Conservation (phyloP, 306 rosid species). For the Purshia tridentata region DNA sequence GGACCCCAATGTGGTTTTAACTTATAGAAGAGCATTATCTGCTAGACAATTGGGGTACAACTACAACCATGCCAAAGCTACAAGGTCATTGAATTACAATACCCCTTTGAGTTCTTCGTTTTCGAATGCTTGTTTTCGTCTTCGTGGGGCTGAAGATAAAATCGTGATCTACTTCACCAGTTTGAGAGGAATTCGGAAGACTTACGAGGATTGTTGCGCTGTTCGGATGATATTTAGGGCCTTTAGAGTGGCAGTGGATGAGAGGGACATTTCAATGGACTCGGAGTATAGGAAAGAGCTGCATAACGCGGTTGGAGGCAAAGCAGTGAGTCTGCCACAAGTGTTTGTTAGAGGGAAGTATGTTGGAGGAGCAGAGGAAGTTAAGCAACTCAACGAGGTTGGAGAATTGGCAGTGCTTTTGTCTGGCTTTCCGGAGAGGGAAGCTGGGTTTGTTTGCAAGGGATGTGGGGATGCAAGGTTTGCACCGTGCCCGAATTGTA, state of each 20-base stretch:
- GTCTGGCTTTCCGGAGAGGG: conserved; percentile 49
- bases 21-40: conserved; percentile 70
- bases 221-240: conserved; percentile 61
- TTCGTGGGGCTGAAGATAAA: conserved; percentile 53
- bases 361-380: conserved; percentile 71
- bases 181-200: conserved; percentile 69
- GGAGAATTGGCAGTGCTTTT: conserved; percentile 61
- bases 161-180: conserved; percentile 71
- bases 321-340: conserved; percentile 52
- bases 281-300: conserved; percentile 61
- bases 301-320: conserved; percentile 43
- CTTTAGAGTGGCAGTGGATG: conserved; percentile 65
- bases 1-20: conserved; percentile 67
- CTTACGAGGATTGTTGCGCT: conserved; percentile 72
- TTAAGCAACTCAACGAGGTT: conserved; percentile 56
- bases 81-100: conserved; percentile 52
- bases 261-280: conserved; percentile 84
- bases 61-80: conserved; percentile 17
- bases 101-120: conserved; percentile 37
- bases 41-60: conserved; percentile 48
- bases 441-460: conserved; percentile 53
- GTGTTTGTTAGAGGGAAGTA: conserved; percentile 62
- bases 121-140: conserved; percentile 24
- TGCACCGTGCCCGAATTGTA: conserved; percentile 64
- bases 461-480: conserved; percentile 77